These are phyloP conservation scores for Globisporangium takayamanum DNA, from an alignment of 352 stramenopile species.

Conservation along the genomic window DNA sequence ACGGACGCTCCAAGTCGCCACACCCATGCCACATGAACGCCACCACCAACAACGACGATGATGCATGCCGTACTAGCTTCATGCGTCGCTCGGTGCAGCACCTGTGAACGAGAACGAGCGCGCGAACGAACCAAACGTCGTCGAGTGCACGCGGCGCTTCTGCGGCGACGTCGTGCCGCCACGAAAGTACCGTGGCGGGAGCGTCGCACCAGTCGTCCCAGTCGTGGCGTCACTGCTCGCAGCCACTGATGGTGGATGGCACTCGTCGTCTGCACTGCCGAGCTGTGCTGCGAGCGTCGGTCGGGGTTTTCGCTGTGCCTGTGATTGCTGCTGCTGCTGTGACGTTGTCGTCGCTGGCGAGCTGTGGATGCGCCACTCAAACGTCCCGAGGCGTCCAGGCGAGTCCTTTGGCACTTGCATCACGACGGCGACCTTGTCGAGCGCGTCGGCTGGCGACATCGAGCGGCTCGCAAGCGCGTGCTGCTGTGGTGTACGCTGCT, in stretches of 20 bases:
- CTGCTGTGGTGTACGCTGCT: slow-evolving; percentile 18
- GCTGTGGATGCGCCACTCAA: slow-evolving; percentile 40
- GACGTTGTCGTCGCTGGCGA: background rate
- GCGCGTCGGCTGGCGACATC: slow-evolving; percentile 47
- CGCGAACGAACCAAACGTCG: slow-evolving; percentile 69
- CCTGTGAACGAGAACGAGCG: slow-evolving; percentile 67
- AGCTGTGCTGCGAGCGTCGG: slow-evolving; percentile 8
- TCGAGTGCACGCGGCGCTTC: slow-evolving; percentile 75
- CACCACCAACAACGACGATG: slow-evolving; percentile 4
- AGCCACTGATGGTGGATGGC: too few relatives aligned
- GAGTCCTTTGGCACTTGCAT: slow-evolving; percentile 42
- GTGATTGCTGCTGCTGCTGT: background rate
- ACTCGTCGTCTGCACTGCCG: background rate
- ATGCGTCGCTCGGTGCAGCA: background rate
- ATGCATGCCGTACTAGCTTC: slow-evolving; percentile 5
- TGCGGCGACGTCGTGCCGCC: slow-evolving; percentile 36
- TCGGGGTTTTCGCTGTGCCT: background rate
- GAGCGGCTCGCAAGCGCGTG: slow-evolving; percentile 21
- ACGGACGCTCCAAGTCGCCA: slow-evolving; percentile 5
- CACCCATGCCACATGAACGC: too few relatives aligned
- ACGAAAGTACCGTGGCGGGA: slow-evolving; percentile 69
- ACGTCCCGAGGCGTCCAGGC: slow-evolving; percentile 51
- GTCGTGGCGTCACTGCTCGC: background rate
- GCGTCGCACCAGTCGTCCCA: slow-evolving; percentile 5
- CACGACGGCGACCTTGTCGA: slow-evolving; percentile 49